Conservation (phyloP, 768 basidiomycete genomes). For the Pisolithus sp. region DNA sequence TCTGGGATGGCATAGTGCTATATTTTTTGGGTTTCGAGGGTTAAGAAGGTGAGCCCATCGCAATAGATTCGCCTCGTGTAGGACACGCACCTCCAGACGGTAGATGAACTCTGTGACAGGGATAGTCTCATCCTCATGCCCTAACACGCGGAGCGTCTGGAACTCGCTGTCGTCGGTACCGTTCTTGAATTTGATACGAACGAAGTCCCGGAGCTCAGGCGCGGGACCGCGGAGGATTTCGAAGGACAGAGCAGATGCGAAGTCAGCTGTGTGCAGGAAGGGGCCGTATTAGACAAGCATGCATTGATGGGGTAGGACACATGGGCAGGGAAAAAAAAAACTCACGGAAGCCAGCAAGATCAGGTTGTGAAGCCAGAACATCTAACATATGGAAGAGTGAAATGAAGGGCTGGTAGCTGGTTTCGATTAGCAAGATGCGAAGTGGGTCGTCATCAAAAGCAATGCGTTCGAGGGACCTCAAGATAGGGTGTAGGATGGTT, state of each 20-base stretch:
- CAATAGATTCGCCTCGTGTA: too few species aligned
- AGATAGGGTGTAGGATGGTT: slow-evolving; percentile 65
- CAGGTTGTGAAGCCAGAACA: slow-evolving; percentile 43
- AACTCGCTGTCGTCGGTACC: slow-evolving; percentile 53
- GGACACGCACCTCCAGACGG: slow-evolving; percentile 56
- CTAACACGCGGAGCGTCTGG: slow-evolving; percentile 63
- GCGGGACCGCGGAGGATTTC: slow-evolving; percentile 70
- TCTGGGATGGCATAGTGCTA: slow-evolving; percentile 33
- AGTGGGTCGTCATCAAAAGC: slow-evolving; percentile 73
- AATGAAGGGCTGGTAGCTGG: slow-evolving; percentile 84
- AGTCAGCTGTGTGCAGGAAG: slow-evolving; percentile 46
- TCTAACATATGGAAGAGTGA: slow-evolving; percentile 77
- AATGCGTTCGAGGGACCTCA: slow-evolving; percentile 68
- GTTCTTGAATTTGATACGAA: slow-evolving; percentile 80
- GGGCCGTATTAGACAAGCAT: neutral
- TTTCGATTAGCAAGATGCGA: slow-evolving; percentile 68
- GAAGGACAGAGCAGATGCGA: slow-evolving; percentile 63
- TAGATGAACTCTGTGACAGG: slow-evolving; percentile 81
- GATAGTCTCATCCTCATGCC: slow-evolving; percentile 56
- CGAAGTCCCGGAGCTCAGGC: slow-evolving; percentile 73
- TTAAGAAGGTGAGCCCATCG: neutral
- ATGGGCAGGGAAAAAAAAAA: slow-evolving; percentile 12
- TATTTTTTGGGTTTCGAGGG: neutral
- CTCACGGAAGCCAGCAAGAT: slow-evolving; percentile 59
- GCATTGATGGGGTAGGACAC: neutral